These are phyloP conservation scores for Phoma sp. DNA, from an alignment of 2,329 filamentous ascomycete genomes.

Conservation along the genomic window DNA sequence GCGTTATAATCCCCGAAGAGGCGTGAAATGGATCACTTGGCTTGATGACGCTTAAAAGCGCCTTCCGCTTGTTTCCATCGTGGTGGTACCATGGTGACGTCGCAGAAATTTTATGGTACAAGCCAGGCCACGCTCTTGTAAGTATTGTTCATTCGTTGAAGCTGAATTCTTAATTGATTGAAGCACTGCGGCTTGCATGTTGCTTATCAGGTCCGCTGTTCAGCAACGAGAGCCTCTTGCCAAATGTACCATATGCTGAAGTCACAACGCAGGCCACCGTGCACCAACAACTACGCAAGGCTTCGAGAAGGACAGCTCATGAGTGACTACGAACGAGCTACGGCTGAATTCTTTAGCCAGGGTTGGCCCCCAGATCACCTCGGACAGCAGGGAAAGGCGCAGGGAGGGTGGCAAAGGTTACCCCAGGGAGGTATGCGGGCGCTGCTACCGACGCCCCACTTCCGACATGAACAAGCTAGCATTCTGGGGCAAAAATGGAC, in stretches of 20 bases:
- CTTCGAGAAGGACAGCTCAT: neutral
- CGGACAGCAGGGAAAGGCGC: neutral
- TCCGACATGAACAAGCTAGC: no score
- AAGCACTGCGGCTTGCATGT: conserved; percentile 3
- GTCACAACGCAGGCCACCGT: no score
- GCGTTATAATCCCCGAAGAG: conserved; percentile 21
- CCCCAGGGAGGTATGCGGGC: neutral
- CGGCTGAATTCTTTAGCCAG: conserved; percentile 10
- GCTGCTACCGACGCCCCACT: neutral
- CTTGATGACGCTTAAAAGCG: conserved; percentile 3
- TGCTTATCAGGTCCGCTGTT: neutral
- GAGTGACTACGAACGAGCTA: neutral
- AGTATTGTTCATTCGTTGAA: neutral
- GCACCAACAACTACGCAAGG: neutral
- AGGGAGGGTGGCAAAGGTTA: neutral
- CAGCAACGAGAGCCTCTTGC: neutral
- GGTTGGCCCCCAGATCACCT: conserved; percentile 1
- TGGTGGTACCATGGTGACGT: neutral
- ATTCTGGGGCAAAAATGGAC: conserved; percentile 1
- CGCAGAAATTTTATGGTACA: conserved; percentile 1
- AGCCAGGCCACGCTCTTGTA: neutral
- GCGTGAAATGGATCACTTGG: conserved; percentile 18
- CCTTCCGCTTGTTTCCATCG: neutral
- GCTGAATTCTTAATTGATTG: neutral
- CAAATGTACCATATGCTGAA: no score